Evolutionary conservation across 345 rosid genomes (phyloP).

Genomic region (Hibiscus syriacus): DNA sequence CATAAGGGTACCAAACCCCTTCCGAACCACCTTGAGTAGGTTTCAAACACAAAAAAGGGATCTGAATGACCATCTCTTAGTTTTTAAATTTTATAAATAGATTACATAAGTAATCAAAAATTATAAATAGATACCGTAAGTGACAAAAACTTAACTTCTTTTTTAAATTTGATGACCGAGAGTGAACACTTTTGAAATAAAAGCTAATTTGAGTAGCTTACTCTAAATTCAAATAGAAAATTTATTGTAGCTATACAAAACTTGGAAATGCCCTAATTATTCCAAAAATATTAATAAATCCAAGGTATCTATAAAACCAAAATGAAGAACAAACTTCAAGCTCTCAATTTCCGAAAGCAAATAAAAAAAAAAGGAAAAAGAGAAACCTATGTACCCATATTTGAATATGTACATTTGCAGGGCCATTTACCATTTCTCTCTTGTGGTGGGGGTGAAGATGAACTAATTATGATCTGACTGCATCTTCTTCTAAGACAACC

Average conservation of each 20-base stretch:
- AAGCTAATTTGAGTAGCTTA: too few species aligned
- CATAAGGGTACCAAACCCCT: too few species aligned
- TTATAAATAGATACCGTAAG: too few species aligned
- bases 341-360: background rate
- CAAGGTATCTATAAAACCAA: background rate
- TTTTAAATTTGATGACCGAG: too few species aligned
- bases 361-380: background rate
- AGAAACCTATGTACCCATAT: conserved; percentile 6
- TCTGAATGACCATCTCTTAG: too few species aligned
- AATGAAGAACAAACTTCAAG: background rate
- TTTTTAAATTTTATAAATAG: too few species aligned
- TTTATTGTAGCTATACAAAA: background rate
- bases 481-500: conserved; percentile 26
- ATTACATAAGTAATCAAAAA: too few species aligned
- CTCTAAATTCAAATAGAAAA: background rate
- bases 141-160: too few species aligned
- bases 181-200: too few species aligned
- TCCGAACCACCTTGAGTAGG: too few species aligned
- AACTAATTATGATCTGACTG: conserved; percentile 22
- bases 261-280: background rate
- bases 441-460: background rate
- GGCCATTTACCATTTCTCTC: conserved; percentile 6
- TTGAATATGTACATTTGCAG: conserved; percentile 36
- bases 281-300: background rate
- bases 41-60: too few species aligned